Conservation (phyloP, 352 stramenopile genomes). For the Globisporangium viniferum region DNA sequence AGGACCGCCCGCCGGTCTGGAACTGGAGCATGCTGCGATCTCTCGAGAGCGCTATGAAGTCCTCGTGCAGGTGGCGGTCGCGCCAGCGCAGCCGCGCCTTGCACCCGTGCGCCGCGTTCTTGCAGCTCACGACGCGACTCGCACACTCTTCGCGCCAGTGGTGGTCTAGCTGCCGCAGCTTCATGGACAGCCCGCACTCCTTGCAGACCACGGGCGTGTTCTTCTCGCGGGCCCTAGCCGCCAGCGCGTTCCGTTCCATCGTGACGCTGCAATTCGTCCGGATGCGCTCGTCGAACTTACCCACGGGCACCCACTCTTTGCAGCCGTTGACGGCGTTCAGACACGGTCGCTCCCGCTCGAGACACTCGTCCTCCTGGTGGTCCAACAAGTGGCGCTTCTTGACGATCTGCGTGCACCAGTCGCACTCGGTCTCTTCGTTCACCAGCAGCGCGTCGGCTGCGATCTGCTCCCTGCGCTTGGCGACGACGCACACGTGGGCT, state of each 20-base stretch:
- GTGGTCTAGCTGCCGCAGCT: conserved; percentile 30
- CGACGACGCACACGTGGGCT: conserved; percentile 39
- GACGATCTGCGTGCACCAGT: conserved; percentile 60
- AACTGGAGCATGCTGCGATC: conserved; percentile 56
- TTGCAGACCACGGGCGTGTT: conserved; percentile 37
- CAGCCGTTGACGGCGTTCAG: conserved; percentile 59
- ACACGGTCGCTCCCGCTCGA: conserved; percentile 61
- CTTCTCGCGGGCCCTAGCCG: conserved; percentile 41
- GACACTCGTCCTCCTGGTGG: conserved; percentile 79
- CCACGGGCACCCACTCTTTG: conserved; percentile 67
- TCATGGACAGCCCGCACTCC: conserved; percentile 49
- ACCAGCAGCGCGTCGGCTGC: conserved; percentile 35
- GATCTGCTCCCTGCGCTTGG: conserved; percentile 33
- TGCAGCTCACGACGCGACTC: conserved; percentile 62
- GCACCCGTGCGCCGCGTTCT: conserved; percentile 67
- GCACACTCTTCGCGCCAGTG: conserved; percentile 52
- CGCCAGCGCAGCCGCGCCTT: conserved; percentile 51
- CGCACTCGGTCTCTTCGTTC: conserved; percentile 54
- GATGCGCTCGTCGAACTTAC: conserved; percentile 49
- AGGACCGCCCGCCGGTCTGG: conserved; percentile 37
- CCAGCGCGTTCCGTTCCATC: conserved; percentile 52
- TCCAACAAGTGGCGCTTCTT: conserved; percentile 68
- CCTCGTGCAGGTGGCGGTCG: conserved; percentile 68
- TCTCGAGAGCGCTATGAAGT: conserved; percentile 42
- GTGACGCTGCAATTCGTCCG: conserved; percentile 46